Conservation (phyloP, 2,329 filamentous ascomycete genomes). For the Talaromyces sp. region DNA sequence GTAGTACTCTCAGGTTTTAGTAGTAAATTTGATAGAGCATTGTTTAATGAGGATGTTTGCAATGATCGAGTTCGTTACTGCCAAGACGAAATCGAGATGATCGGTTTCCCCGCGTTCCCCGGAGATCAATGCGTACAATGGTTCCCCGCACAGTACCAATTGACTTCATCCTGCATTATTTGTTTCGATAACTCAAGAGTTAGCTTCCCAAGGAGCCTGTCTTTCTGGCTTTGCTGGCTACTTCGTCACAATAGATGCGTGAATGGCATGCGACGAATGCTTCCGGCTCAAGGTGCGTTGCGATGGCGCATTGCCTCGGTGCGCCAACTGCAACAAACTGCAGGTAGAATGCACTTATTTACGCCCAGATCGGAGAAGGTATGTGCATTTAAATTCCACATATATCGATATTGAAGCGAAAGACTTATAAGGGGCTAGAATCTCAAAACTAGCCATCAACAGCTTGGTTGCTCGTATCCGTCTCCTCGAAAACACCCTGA, state of each 20-base stretch:
- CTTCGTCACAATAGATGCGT: not conserved
- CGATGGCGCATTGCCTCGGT: constrained; percentile 12
- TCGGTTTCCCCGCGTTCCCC: not conserved
- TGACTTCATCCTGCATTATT: too few species aligned
- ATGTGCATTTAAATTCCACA: not conserved
- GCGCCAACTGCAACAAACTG: constrained; percentile 12
- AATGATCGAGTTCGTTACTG: too few species aligned
- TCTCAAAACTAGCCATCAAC: constrained; percentile 13
- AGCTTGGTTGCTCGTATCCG: constrained; percentile 12
- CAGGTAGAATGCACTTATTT: constrained; percentile 14
- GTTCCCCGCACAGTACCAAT: not conserved
- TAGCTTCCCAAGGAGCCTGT: too few species aligned
- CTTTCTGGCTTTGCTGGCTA: not conserved
- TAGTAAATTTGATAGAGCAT: not conserved
- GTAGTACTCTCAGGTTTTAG: not conserved
- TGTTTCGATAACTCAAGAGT: too few species aligned
- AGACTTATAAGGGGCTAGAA: not conserved
- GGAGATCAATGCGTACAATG: not conserved
- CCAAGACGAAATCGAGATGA: not conserved
- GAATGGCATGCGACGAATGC: constrained; percentile 14
- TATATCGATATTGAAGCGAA: not conserved
- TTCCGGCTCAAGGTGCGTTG: constrained; percentile 15
- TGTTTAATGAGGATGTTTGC: not conserved
- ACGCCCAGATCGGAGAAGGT: constrained; percentile 14
- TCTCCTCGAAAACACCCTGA: constrained; percentile 11